A percentile compares a stretch with the other conserved stretches of the same genome.
Conservation (phyloP, 129 eudicot species). For the Chrysanthemum makinoi region DNA sequence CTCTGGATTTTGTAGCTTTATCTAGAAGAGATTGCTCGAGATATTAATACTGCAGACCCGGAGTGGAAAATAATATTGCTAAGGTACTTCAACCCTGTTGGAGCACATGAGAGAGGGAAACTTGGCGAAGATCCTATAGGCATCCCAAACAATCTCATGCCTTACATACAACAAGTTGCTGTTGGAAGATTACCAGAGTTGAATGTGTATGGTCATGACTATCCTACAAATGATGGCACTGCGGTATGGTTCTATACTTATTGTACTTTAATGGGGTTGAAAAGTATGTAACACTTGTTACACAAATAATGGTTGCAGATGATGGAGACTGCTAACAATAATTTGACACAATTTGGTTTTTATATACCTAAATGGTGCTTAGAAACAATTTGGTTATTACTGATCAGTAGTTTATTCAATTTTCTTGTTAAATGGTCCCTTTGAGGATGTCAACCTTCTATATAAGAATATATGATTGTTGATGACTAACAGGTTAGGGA, state of each 20-base stretch:
- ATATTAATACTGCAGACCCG: slow-evolving; percentile 64
- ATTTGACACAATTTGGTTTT: neutral
- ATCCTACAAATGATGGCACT: slow-evolving; percentile 88
- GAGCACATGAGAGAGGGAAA: slow-evolving; percentile 92
- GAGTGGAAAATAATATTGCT: slow-evolving; percentile 82
- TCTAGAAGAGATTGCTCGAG: slow-evolving; percentile 93
- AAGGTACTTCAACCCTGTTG: slow-evolving; percentile 95
- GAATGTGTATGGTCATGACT: slow-evolving; percentile 93
- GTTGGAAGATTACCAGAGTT: slow-evolving; percentile 93
- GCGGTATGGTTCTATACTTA: slow-evolving; percentile 52
- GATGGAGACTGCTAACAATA: neutral
- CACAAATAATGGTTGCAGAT: neutral
- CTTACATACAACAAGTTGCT: slow-evolving; percentile 93
- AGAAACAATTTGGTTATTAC: neutral
- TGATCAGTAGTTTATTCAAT: neutral
- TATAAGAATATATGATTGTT: slow-evolving; percentile 2
- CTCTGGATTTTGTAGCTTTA: slow-evolving; percentile 46
- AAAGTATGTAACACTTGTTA: neutral
- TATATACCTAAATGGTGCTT: neutral
- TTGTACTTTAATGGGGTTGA: neutral
- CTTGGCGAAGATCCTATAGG: slow-evolving; percentile 99
- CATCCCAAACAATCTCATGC: slow-evolving; percentile 97
- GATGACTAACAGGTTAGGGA: slow-evolving; percentile 58
- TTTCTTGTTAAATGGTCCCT: neutral
- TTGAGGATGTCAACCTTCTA: neutral